phyloP scores from a whole-genome alignment of 495 filamentous ascomycete genomes.

The Talaromyces wortmannii region DNA sequence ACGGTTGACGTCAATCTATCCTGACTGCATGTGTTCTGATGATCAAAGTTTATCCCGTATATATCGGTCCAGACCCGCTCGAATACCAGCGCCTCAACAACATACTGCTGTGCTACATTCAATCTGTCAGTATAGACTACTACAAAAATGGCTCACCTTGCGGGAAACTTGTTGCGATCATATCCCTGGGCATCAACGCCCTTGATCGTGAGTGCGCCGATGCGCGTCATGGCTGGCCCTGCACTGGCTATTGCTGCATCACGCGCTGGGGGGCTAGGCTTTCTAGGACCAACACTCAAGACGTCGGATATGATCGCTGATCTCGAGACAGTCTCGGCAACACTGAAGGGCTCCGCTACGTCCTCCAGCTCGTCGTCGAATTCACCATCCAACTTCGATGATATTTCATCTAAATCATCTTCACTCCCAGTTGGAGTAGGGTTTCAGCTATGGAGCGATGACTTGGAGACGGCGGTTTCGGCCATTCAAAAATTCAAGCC shows the following conservation, averaged over 20 bases:
- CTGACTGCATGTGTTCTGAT: neutral
- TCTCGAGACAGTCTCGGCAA: conserved; percentile 22
- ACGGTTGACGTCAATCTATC: neutral
- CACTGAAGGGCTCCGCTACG: conserved; percentile 12
- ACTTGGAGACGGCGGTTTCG: conserved; percentile 33
- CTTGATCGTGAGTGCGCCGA: conserved; percentile 62
- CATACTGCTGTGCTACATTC: neutral
- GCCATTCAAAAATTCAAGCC: conserved; percentile 44
- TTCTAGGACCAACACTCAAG: conserved; percentile 32
- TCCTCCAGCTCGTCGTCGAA: conserved; percentile 2
- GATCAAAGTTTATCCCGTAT: neutral
- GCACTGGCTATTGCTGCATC: conserved; percentile 52
- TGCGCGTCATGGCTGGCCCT: conserved; percentile 62
- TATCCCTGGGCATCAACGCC: conserved; percentile 63
- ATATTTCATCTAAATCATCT: neutral
- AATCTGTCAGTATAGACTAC: neutral
- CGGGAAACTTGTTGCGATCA: neutral
- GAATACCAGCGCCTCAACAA: neutral
- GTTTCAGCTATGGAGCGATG: conserved; percentile 51
- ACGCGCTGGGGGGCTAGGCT: conserved; percentile 60
- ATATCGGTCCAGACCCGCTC: too few relatives aligned
- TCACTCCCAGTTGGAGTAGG: conserved; percentile 56
- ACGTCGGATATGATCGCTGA: conserved; percentile 23
- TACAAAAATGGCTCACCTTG: neutral
- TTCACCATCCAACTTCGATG: conserved; percentile 1